Conservation (phyloP, 305 asterid species). For the Fraxinus albicans region DNA sequence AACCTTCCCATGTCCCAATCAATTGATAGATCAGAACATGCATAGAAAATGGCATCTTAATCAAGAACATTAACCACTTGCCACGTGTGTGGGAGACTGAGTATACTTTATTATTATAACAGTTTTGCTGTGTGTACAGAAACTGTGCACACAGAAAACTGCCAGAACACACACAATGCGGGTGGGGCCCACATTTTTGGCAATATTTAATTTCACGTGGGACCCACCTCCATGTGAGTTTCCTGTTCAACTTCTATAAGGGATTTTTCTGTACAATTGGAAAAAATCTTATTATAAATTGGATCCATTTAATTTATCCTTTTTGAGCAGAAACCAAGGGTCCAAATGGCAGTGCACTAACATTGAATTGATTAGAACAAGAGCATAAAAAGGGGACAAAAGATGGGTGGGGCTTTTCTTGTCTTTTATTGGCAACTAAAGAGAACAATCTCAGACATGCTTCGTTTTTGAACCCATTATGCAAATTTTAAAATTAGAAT, state of each 20-base stretch:
- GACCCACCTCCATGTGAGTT: no score
- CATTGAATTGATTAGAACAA: conserved; percentile 5
- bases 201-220: no score
- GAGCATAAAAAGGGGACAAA: not conserved
- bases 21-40: not conserved
- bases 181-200: no score
- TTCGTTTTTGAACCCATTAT: conserved; percentile 9
- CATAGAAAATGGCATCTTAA: not conserved
- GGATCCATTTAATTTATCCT: not conserved
- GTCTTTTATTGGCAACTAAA: not conserved
- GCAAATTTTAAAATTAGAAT: not conserved
- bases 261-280: no score
- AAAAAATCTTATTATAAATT: no score
- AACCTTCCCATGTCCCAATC: not conserved
- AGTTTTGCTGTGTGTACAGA: no score
- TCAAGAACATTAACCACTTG: not conserved
- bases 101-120: no score
- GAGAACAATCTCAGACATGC: conserved; percentile 26
- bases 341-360: conserved; percentile 15
- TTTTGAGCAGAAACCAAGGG: conserved; percentile 24
- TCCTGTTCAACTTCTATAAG: no score
- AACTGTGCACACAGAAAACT: no score
- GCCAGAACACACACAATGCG: no score
- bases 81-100: not conserved
- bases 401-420: not conserved